Conservation (phyloP, 345 rosid genomes). For the Gossypium herbaceum region DNA sequence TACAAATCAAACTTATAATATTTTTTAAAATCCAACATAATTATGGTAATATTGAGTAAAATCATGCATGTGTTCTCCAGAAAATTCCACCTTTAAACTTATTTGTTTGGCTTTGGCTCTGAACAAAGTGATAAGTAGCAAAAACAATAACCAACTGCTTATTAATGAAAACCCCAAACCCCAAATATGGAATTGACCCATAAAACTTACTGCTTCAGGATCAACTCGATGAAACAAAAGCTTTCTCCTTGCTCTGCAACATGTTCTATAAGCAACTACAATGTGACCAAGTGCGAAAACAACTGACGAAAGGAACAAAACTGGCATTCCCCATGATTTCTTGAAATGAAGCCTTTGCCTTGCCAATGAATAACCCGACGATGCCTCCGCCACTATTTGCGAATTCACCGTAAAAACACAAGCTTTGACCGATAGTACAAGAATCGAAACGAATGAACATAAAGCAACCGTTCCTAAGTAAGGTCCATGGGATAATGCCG, state of each 20-base stretch:
- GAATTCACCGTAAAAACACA: slow-evolving; percentile 78
- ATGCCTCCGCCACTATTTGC: slow-evolving; percentile 63
- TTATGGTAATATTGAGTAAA: not conserved
- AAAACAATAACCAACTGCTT: not conserved
- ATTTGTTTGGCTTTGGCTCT: not conserved
- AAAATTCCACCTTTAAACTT: not conserved
- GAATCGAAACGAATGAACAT: slow-evolving; percentile 60
- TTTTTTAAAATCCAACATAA: not conserved
- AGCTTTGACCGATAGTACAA: slow-evolving; percentile 75
- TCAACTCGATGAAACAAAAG: slow-evolving; percentile 83
- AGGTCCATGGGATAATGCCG: slow-evolving; percentile 84
- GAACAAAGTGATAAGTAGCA: not conserved
- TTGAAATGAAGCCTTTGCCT: slow-evolving; percentile 76
- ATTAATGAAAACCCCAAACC: not conserved
- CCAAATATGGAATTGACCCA: not conserved
- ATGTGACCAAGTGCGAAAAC: slow-evolving; percentile 93
- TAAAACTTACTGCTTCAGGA: slow-evolving; percentile 74
- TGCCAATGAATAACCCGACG: slow-evolving; percentile 42
- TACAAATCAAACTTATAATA: not conserved
- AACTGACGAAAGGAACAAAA: slow-evolving; percentile 80
- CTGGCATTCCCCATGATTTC: slow-evolving; percentile 99
- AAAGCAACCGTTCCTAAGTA: slow-evolving; percentile 83
- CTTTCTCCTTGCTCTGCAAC: slow-evolving; percentile 85
- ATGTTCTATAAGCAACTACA: slow-evolving; percentile 88
- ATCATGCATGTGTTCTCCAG: not conserved